These are phyloP conservation scores for Trichophyton mentagrophytes DNA, from an alignment of 2,329 filamentous ascomycete genomes.

Conservation along the genomic window DNA sequence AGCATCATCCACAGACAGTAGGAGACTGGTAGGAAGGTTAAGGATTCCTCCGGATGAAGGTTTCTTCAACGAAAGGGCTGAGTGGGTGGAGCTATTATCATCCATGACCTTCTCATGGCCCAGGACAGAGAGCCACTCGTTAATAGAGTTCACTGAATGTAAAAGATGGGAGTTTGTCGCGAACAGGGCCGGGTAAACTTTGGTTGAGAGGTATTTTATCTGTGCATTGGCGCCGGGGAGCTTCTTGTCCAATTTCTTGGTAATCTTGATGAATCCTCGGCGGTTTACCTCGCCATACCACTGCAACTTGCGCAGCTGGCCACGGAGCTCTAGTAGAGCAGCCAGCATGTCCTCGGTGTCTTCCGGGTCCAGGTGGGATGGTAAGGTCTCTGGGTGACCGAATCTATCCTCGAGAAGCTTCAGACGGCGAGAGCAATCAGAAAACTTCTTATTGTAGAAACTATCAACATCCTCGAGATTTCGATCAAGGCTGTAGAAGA, in stretches of 20 bases:
- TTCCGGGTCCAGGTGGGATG: constrained; percentile 66
- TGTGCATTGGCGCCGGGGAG: constrained; percentile 63
- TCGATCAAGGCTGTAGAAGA: constrained; percentile 92
- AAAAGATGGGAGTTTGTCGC: constrained; percentile 56
- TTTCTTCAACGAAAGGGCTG: constrained; percentile 58
- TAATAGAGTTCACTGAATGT: constrained; percentile 55
- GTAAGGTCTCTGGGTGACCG: constrained; percentile 56
- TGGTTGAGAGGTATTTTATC: constrained; percentile 74
- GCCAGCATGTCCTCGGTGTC: constrained; percentile 86
- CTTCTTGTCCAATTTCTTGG: constrained; percentile 97
- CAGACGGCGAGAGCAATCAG: constrained; percentile 69
- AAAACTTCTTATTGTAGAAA: constrained; percentile 94
- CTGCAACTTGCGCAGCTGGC: constrained; percentile 77
- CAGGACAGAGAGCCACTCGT: constrained; percentile 78
- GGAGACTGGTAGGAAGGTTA: constrained; percentile 50
- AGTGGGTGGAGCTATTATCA: constrained; percentile 59
- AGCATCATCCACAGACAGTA: constrained; percentile 30
- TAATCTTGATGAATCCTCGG: constrained; percentile 92
- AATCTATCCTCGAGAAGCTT: constrained; percentile 81
- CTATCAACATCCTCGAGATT: constrained; percentile 93
- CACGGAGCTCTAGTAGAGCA: constrained; percentile 75
- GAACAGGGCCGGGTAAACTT: constrained; percentile 80
- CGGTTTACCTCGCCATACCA: constrained; percentile 98
- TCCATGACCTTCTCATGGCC: constrained; percentile 65
- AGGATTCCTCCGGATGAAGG: constrained; percentile 63